These are phyloP conservation scores for Plectranthus barbatus DNA, from an alignment of 257 asterid species.

Conservation along the genomic window DNA sequence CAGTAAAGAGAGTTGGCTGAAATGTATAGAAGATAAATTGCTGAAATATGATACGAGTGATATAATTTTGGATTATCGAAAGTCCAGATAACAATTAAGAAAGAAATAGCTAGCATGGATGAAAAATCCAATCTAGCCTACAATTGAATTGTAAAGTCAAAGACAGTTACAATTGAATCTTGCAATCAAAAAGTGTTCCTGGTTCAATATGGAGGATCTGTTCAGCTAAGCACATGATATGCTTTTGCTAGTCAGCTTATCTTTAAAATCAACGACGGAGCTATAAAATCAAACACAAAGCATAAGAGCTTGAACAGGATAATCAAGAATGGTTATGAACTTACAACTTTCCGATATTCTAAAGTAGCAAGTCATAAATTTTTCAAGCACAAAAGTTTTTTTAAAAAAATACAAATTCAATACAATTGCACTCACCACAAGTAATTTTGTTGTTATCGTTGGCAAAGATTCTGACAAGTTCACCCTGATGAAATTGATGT, in stretches of 20 bases:
- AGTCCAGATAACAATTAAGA: too few relatives aligned
- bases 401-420: neutral
- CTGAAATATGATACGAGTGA: too few relatives aligned
- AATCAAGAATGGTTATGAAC: neutral
- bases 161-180: too few relatives aligned
- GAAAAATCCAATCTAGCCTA: too few relatives aligned
- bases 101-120: too few relatives aligned
- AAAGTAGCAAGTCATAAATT: neutral
- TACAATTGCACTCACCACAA: constrained; percentile 64
- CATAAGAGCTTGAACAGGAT: neutral
- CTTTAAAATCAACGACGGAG: neutral
- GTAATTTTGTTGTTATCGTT: constrained; percentile 89
- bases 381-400: neutral
- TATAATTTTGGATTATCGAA: too few relatives aligned
- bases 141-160: too few relatives aligned
- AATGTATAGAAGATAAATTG: too few relatives aligned
- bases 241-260: neutral
- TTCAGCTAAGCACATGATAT: neutral
- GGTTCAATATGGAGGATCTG: neutral
- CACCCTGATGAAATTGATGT: constrained; percentile 54
- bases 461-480: constrained; percentile 86
- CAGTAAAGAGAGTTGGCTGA: neutral
- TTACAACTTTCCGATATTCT: neutral
- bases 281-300: neutral
- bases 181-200: too few relatives aligned